Evolutionary conservation across 2,329 filamentous ascomycete genomes (phyloP).

Genomic region (Penicillium crustosum): DNA sequence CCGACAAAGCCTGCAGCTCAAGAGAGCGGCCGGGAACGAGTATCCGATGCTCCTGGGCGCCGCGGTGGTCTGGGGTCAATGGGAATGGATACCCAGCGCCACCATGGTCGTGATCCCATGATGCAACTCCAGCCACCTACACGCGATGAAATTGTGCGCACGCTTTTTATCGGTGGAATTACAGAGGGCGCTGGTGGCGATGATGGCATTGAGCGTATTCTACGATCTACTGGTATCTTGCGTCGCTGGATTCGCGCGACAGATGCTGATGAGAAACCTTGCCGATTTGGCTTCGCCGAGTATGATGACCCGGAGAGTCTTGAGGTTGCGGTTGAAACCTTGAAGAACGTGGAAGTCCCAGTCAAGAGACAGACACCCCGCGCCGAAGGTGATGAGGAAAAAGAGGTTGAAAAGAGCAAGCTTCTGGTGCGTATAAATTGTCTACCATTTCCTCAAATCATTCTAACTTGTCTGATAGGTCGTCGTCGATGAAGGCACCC

Average conservation of each 20-base stretch:
- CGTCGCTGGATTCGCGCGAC: conserved; percentile 80
- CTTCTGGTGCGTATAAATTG: conserved; percentile 57
- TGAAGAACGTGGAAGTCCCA: conserved; percentile 79
- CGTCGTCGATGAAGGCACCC: conserved; percentile 76
- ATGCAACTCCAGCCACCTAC: conserved; percentile 77
- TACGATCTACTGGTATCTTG: conserved; percentile 74
- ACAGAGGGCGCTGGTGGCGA: conserved; percentile 76
- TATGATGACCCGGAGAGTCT: conserved; percentile 90
- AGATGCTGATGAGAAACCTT: conserved; percentile 75
- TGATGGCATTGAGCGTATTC: conserved; percentile 73
- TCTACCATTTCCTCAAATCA: not conserved
- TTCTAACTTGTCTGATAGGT: conserved; percentile 43
- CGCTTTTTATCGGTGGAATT: conserved; percentile 85
- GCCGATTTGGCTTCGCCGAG: conserved; percentile 91
- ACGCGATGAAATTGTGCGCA: conserved; percentile 85
- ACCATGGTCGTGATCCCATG: conserved; percentile 65
- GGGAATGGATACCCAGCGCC: conserved; percentile 65
- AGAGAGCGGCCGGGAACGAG: conserved; percentile 47
- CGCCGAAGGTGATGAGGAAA: conserved; percentile 46
- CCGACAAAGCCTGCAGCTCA: conserved; percentile 59
- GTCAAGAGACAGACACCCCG: conserved; percentile 65
- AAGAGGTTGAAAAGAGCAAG: conserved; percentile 64
- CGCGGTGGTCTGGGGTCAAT: conserved; percentile 61
- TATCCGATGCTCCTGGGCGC: conserved; percentile 46
- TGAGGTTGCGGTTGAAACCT: conserved; percentile 77